Evolutionary conservation across 2,329 filamentous ascomycete genomes (phyloP).

Genomic region (Aspergillus sp.): DNA sequence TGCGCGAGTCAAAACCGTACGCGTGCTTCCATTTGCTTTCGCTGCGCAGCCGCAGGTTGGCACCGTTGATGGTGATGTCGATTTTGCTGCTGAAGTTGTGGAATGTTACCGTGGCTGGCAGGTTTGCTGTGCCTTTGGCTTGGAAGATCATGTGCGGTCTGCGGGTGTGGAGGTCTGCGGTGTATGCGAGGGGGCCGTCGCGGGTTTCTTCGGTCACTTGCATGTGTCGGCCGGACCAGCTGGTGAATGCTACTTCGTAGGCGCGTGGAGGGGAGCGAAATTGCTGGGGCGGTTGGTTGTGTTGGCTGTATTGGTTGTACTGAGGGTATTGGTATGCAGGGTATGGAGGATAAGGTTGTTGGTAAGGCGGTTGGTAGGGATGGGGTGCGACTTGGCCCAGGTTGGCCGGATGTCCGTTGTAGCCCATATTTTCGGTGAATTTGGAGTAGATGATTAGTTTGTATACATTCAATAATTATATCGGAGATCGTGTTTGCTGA

Average conservation of each 20-base stretch:
- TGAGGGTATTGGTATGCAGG: not conserved
- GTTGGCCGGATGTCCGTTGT: not conserved
- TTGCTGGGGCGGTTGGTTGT: not conserved
- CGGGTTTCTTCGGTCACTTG: slow-evolving; percentile 5
- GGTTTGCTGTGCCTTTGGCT: not conserved
- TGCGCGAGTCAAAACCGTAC: not conserved
- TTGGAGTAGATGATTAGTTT: not conserved
- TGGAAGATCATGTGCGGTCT: slow-evolving; percentile 17
- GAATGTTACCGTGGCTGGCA: slow-evolving; percentile 12
- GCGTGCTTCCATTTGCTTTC: slow-evolving; percentile 1
- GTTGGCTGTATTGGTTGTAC: not conserved
- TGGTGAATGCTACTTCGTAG: slow-evolving; percentile 12
- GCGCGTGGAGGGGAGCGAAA: not conserved
- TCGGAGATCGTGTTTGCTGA: too few relatives aligned
- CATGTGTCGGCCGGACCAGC: slow-evolving; percentile 8
- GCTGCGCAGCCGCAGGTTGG: not conserved
- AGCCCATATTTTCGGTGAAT: not conserved
- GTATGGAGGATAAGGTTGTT: not conserved
- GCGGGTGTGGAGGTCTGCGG: slow-evolving; percentile 11
- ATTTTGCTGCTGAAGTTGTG: slow-evolving; percentile 10
- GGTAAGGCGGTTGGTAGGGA: not conserved
- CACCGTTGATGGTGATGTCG: slow-evolving; percentile 8
- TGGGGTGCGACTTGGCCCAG: not conserved
- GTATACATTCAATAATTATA: too few relatives aligned
- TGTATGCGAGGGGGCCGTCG: slow-evolving; percentile 5